Conservation (phyloP, 2,329 filamentous ascomycete species). For the Cercospora beticola region DNA sequence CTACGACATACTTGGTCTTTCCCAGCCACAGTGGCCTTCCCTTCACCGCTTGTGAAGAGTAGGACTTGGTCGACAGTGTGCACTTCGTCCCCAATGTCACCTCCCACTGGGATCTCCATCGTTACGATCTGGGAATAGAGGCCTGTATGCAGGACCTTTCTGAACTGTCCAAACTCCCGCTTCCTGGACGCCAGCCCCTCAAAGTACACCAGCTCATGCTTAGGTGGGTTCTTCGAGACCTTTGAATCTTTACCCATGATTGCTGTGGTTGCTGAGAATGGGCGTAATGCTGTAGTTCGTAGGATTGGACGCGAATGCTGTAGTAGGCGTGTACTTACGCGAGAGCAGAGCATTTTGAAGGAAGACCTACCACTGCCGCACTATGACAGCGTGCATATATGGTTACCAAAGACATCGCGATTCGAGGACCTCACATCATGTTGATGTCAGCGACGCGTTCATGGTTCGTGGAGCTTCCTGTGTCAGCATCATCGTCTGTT, state of each 20-base stretch:
- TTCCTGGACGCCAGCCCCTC: constrained; percentile 55
- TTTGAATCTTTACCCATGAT: constrained; percentile 37
- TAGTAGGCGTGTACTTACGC: constrained; percentile 19
- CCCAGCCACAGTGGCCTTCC: constrained; percentile 59
- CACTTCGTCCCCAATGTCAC: constrained; percentile 67
- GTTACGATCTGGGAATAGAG: constrained; percentile 63
- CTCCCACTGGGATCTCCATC: constrained; percentile 63
- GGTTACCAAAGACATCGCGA: neutral
- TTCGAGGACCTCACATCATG: constrained; percentile 1
- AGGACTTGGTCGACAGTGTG: constrained; percentile 65
- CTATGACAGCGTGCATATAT: constrained; percentile 2
- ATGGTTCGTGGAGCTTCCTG: neutral
- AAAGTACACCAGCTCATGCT: constrained; percentile 61
- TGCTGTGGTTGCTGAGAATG: constrained; percentile 28
- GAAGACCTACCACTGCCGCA: neutral
- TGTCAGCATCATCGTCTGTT: constrained; percentile 4
- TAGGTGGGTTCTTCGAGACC: constrained; percentile 36
- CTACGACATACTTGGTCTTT: constrained; percentile 59
- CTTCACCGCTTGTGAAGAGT: constrained; percentile 61
- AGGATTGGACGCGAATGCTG: neutral
- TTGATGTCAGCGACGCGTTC: constrained; percentile 14
- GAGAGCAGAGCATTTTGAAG: constrained; percentile 16
- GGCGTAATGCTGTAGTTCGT: constrained; percentile 11
- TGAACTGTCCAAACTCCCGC: constrained; percentile 58
- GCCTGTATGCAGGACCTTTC: constrained; percentile 62